Evolutionary conservation across 352 stramenopile genomes (phyloP), one percentile per base, ranked within the genome.

Genomic region (Phytopythium aichiense): DNA sequence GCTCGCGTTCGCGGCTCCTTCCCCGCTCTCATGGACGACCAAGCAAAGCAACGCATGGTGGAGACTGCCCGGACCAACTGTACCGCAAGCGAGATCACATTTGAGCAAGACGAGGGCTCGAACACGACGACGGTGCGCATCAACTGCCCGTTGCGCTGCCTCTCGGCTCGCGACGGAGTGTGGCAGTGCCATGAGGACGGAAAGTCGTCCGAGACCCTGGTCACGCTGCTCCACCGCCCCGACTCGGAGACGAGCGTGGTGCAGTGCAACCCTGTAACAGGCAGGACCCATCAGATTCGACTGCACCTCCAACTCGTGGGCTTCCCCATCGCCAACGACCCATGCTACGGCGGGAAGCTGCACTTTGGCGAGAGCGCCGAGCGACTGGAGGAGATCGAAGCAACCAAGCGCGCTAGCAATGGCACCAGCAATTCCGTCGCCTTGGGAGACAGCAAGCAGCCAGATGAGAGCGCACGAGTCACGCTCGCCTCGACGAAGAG

Each of bases 281-380:
- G 97, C 50, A 81, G 97, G 56, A 99, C 96, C 31, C 97, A 99
- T 77, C 97, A 99, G 73, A 98, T 99, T 66, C 91, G 97, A 16
- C 72, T 99, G 23, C 97, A 99, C 63, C 76, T 99, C 49, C 94
- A 98, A 64, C 77, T 97, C 22, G 72, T 97, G 53, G 85, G 85
- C 12, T 92, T 89, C 62, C 92, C 97, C 2, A 99, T 99, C 76
- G 95, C 95, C 12, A 99, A 99, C 67, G 97, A 99, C 66, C 93
- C 95, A 28, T 98, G 96, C 74, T 99, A 99, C 71, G 97, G 97
- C 58, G 97, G 97, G 38, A 66, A 98, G 45, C 74, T 98, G 35
- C 94, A 96, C 72, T 98, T 86, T 79, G 91, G 83, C 30, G 92
- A 91, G 55, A 89, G 60, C 30, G 35, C 63, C 31, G 77, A 72